Evolutionary conservation across 1,139 yeast species (phyloP), one percentile per base, ranked within the genome.

Genomic region (Candida buenavistaensis): DNA sequence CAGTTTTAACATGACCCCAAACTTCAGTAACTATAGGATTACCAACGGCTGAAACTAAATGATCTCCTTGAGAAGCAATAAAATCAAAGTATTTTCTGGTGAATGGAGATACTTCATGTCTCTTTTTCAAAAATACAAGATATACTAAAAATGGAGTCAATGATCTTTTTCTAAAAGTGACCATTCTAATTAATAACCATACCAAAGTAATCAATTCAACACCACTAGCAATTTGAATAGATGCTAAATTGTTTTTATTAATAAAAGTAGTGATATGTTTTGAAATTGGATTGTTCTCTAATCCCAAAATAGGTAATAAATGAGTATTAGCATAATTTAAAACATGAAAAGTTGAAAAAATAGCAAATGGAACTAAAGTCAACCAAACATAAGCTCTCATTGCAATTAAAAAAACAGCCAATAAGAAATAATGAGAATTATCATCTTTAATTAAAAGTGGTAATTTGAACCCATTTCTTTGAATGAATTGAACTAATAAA

Each of bases 51-150:
- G 72, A 65, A 34, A 84, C 71, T 15, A 78, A 44, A 12, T 82
- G 80, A 57, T 89, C 97, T 39, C 82, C 54, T 46, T 81, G 72
- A 32, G 84, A 80, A 59, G 86, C 95, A 64, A 85, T 67, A 31
- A 72, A 66, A 61, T 83, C 80, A 54, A 89, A 71, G 31, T 79
- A 81, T 46, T 78, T 71, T 62, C 88, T 80, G 41, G 89, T 83
- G 64, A 80, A 81, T 28, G 78, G 69, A 6, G 94, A 83, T 50
- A 78, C 81, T 55, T 87, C 95, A 55, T 71, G 86, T 59, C 96
- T 78, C 42, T 84, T 63, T 62, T 86, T 86, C 58, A 88, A 71
- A 62, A 90, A 90, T 14, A 79, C 43, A 20, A 77, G 54, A 60
- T 83, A 88, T 27, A 76, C 59, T 16, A 73, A 45, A 29, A 85